Evolutionary conservation across 2,329 filamentous ascomycete genomes (phyloP).

Genomic region (Thelonectria rubi): DNA sequence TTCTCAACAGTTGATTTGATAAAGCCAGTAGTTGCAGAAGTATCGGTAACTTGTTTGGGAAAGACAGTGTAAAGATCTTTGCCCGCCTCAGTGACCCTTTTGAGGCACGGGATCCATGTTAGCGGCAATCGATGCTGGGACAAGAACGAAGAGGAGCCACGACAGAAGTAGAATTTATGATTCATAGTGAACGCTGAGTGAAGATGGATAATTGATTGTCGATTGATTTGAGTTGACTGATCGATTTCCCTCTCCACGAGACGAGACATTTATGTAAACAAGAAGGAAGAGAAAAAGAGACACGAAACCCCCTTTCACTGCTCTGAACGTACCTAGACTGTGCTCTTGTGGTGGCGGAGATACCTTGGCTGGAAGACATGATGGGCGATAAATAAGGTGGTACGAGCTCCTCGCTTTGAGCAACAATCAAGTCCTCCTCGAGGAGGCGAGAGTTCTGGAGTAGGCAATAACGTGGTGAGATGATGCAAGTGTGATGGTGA

Average conservation of each 20-base stretch:
- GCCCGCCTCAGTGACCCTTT: background rate
- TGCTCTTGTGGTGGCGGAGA: background rate
- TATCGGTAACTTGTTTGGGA: slow-evolving; percentile 1
- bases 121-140: background rate
- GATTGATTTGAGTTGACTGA: background rate
- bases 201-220: background rate
- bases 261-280: background rate
- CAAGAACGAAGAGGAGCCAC: background rate
- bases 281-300: background rate
- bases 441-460: background rate
- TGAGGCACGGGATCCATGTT: background rate
- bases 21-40: background rate
- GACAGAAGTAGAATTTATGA: background rate
- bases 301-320: no score
- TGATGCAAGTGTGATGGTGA: background rate
- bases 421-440: background rate
- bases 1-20: background rate
- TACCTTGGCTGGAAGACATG: background rate
- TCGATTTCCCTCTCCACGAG: background rate
- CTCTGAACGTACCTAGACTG: background rate
- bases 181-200: background rate
- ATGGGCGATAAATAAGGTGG: background rate
- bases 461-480: background rate
- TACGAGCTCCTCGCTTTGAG: background rate
- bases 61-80: background rate